Base-by-base conservation (phyloP, 2,329 filamentous ascomycete genomes). In the Ophiosphaerella narmari region DNA sequence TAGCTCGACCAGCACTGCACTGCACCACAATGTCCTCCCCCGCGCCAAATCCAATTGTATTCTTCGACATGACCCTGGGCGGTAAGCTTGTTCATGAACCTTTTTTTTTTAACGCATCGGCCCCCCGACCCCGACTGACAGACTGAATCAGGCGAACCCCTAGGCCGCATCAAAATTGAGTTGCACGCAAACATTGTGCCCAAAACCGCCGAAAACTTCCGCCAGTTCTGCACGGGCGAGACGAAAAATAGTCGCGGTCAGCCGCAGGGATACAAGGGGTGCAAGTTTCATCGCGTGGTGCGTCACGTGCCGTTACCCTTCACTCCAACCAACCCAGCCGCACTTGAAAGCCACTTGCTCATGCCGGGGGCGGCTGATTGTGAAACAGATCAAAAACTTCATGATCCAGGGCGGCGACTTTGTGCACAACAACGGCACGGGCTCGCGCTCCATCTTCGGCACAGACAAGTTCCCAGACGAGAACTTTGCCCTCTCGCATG, bases 361-460 rank as follows among this genome's bases (percentile, higher is more conserved):
- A 4, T 21, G 18, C 4, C n/a, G n/a, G n/a, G n/a, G n/a, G n/a
- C 4, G 18, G 18, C 18, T 21, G 18, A 29, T 29, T 11, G 18
- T 18, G 7, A 7, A 2, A 7, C 50, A 95, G 90, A 96, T 97
- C 73, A 90, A 89, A 76, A 89, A 90, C 66, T 97, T 97, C 78
- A 97, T 97, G 93, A 89, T 94, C 67, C 94, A 99, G 74, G 93
- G 93, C 39, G 94, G 94, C 46, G 94, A 99, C 74, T 97, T 97
- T 73, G 79, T 96, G 37, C 91, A 96, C 66, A 90, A 91, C 44
- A 90, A 97, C 73, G 94, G 94, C 43, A 95, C 90, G 1, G 94
- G 94, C 7, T 91, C 87, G 39, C 88, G 87, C 9, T 89, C 84
- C 62, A 96, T 97, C 72, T 97, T 95, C 78, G 91, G 91, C 49